Percentiles rank a stretch among this genome's conserved stretches.
These are phyloP conservation scores for Boletus barrowsii DNA, from an alignment of 768 basidiomycete species.

Conservation along the genomic window DNA sequence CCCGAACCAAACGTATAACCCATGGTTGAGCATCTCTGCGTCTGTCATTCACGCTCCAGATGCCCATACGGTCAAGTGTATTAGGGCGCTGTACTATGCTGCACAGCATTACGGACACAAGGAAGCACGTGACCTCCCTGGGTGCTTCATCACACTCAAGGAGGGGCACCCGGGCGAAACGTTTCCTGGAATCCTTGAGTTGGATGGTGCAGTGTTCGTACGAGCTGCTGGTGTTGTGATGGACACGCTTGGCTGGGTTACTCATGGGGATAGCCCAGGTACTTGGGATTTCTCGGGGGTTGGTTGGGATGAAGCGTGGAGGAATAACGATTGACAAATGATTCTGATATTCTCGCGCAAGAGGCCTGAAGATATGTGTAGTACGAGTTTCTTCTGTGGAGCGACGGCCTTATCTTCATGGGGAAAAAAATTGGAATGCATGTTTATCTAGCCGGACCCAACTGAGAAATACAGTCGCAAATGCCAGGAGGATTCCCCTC, in stretches of 20 bases:
- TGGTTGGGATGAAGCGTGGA: conserved; percentile 64
- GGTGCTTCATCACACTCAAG: conserved; percentile 34
- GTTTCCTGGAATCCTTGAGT: conserved; percentile 37
- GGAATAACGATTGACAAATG: conserved; percentile 4
- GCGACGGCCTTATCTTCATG: neutral
- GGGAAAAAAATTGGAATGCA: neutral
- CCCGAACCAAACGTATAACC: conserved; percentile 40
- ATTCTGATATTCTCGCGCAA: neutral
- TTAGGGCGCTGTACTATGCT: conserved; percentile 48
- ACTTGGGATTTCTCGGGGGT: conserved; percentile 56
- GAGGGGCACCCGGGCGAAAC: conserved; percentile 41
- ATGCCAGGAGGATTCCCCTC: conserved; percentile 37
- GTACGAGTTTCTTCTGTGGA: conserved; percentile 33
- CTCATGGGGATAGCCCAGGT: conserved; percentile 46
- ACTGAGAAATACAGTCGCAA: conserved; percentile 27
- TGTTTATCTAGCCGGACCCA: conserved; percentile 28
- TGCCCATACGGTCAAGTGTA: conserved; percentile 48
- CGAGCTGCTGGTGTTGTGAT: conserved; percentile 55
- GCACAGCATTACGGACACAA: conserved; percentile 45
- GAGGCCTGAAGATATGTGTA: neutral
- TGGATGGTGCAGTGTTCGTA: conserved; percentile 59
- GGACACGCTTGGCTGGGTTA: conserved; percentile 55
- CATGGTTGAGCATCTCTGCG: conserved; percentile 51
- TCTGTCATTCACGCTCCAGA: conserved; percentile 49
- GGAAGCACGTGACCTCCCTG: conserved; percentile 38